Evolutionary conservation across 2,329 filamentous ascomycete species (phyloP).

Genomic region (Pochonia chlamydosporia): DNA sequence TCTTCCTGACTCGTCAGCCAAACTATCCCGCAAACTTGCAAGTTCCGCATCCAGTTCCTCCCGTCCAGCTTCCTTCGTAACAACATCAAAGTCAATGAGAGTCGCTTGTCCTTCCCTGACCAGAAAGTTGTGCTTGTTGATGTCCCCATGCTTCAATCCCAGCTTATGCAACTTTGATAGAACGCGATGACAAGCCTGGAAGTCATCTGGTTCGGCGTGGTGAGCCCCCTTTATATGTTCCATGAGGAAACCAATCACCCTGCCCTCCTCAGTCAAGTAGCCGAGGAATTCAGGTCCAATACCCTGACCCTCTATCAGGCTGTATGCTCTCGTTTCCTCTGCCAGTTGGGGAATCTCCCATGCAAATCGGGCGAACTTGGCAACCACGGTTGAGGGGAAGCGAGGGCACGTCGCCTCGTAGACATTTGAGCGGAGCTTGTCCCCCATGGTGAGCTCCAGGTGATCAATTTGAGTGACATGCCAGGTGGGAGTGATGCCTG

Average conservation of each 20-base stretch:
- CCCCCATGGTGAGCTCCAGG: no score
- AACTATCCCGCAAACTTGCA: background rate
- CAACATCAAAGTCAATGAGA: constrained; percentile 26
- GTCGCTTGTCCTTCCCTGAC: constrained; percentile 19
- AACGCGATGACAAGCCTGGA: constrained; percentile 20
- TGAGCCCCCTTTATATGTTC: constrained; percentile 25
- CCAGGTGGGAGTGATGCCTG: no score
- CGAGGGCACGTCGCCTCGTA: no score
- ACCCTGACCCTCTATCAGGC: constrained; percentile 19
- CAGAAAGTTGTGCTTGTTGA: constrained; percentile 33
- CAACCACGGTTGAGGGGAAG: constrained; percentile 13
- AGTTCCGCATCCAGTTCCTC: background rate
- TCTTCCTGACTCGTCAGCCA: background rate
- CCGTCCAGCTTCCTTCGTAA: background rate
- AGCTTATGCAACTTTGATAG: constrained; percentile 20
- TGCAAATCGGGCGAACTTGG: constrained; percentile 27
- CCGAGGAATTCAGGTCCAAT: constrained; percentile 27
- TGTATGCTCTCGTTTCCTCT: constrained; percentile 24
- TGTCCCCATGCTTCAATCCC: constrained; percentile 28
- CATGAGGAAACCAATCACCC: constrained; percentile 28
- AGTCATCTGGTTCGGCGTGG: constrained; percentile 20
- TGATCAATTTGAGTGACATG: no score
- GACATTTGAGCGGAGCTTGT: no score
- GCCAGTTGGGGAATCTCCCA: constrained; percentile 27
- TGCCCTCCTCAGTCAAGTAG: constrained; percentile 27